A percentile compares a stretch with the other conserved stretches of the same genome.
These are phyloP conservation scores for Exophiala oligosperma DNA, from an alignment of 2,329 filamentous ascomycete genomes.

Conservation along the genomic window DNA sequence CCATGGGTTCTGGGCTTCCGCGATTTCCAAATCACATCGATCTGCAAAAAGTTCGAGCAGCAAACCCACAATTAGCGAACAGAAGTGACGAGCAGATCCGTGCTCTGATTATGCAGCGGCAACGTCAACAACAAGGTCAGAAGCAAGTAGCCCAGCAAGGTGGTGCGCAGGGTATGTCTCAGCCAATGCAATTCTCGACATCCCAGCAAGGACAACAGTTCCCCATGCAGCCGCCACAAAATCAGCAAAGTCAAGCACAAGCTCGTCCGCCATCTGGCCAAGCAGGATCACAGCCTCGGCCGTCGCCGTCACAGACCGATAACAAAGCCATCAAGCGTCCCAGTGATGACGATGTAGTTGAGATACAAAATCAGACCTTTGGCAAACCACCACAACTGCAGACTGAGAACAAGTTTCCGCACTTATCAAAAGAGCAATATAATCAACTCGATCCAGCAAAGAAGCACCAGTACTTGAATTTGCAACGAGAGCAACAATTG, in stretches of 20 bases:
- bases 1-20: slow-evolving; percentile 11
- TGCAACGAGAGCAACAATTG: slow-evolving; percentile 35
- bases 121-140: slow-evolving; percentile 18
- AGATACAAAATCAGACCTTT: slow-evolving; percentile 25
- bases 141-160: slow-evolving; percentile 21
- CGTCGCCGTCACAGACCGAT: slow-evolving; percentile 27
- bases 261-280: slow-evolving; percentile 14
- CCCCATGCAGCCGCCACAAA: slow-evolving; percentile 10
- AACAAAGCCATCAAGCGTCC: slow-evolving; percentile 48
- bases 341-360: slow-evolving; percentile 48
- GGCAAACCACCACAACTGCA: slow-evolving; percentile 12
- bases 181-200: slow-evolving; percentile 15
- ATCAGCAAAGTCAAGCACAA: slow-evolving; percentile 17
- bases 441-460: slow-evolving; percentile 44
- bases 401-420: slow-evolving; percentile 1
- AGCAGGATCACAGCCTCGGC: slow-evolving; percentile 18
- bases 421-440: slow-evolving; percentile 27
- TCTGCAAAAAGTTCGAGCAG: slow-evolving; percentile 19
- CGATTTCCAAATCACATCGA: slow-evolving; percentile 17
- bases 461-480: slow-evolving; percentile 37
- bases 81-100: slow-evolving; percentile 24
- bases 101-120: slow-evolving; percentile 21
- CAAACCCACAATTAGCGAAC: slow-evolving; percentile 21
- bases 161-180: slow-evolving; percentile 17
- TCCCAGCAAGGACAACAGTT: slow-evolving; percentile 21